Conservation (phyloP, 2,329 filamentous ascomycete species). For the Phaeoacremonium minimum region DNA sequence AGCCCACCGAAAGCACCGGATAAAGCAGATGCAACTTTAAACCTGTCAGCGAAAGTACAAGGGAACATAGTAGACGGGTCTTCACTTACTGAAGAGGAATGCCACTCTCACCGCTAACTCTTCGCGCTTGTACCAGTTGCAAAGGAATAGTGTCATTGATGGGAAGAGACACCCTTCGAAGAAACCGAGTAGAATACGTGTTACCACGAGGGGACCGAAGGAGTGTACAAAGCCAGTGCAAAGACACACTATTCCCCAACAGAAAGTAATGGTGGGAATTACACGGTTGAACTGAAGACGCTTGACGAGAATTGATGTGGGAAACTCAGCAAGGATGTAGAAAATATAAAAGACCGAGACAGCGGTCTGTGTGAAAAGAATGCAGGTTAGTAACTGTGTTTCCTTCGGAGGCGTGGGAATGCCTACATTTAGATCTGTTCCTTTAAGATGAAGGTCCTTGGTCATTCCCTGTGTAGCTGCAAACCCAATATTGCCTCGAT, state of each 20-base stretch:
- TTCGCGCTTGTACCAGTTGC: constrained; percentile 23
- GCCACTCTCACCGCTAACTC: constrained; percentile 20
- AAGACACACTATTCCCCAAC: constrained; percentile 20
- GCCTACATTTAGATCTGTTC: too few species aligned
- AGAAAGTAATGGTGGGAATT: constrained; percentile 14
- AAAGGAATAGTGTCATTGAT: constrained; percentile 18
- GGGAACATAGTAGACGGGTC: too few species aligned
- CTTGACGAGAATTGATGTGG: constrained; percentile 16
- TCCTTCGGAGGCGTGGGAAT: too few species aligned
- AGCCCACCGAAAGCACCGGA: too few species aligned
- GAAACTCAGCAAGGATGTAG: constrained; percentile 19
- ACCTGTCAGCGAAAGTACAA: too few species aligned
- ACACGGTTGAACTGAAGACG: constrained; percentile 18
- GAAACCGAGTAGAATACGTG: constrained; percentile 19
- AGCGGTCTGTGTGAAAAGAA: constrained; percentile 16
- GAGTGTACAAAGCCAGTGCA: constrained; percentile 20
- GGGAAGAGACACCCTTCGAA: constrained; percentile 24
- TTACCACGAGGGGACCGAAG: constrained; percentile 17
- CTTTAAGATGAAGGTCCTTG: constrained; percentile 13
- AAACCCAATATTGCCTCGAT: constrained; percentile 19
- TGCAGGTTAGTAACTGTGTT: too few species aligned
- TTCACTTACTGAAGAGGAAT: constrained; percentile 17
- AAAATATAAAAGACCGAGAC: constrained; percentile 18
- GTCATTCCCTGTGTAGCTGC: constrained; percentile 19
- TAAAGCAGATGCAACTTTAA: too few species aligned